phyloP scores from a whole-genome alignment of 2,329 filamentous ascomycete species.

The Diplodia scrobiculata region DNA sequence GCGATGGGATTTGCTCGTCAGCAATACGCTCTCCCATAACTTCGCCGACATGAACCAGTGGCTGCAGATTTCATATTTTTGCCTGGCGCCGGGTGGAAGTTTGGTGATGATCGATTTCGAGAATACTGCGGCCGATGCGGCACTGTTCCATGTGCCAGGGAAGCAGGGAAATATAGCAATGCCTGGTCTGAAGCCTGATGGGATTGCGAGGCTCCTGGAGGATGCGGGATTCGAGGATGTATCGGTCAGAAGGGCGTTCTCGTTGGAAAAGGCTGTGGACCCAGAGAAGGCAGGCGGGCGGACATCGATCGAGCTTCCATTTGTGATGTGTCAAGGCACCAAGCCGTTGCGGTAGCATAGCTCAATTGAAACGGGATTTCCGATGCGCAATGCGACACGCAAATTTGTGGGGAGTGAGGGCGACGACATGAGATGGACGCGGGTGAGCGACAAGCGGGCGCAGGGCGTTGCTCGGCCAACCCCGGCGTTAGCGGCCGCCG shows the following conservation, averaged over 20 bases:
- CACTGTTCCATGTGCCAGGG: constrained; percentile 55
- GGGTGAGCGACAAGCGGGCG: not conserved
- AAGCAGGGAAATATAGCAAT: constrained; percentile 59
- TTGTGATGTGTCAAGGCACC: constrained; percentile 46
- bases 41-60: constrained; percentile 52
- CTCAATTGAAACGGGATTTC: not conserved
- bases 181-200: constrained; percentile 53
- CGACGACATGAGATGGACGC: too few species aligned
- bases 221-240: constrained; percentile 56
- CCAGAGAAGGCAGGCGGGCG: constrained; percentile 50
- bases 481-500: not conserved
- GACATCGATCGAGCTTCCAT: constrained; percentile 48
- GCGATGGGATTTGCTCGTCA: constrained; percentile 56
- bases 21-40: constrained; percentile 60
- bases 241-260: constrained; percentile 53
- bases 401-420: not conserved
- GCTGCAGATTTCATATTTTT: constrained; percentile 52
- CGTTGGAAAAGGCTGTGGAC: constrained; percentile 52
- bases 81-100: constrained; percentile 52
- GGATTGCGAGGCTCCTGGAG: constrained; percentile 49
- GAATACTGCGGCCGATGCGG: constrained; percentile 57
- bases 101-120: constrained; percentile 61
- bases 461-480: constrained; percentile 18
- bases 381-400: not conserved
- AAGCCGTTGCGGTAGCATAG: constrained; percentile 17